Evolutionary conservation across 176 grass and related monocot genomes (phyloP), one percentile per base, ranked within the genome.

Genomic region (Alloteropsis semialata): DNA sequence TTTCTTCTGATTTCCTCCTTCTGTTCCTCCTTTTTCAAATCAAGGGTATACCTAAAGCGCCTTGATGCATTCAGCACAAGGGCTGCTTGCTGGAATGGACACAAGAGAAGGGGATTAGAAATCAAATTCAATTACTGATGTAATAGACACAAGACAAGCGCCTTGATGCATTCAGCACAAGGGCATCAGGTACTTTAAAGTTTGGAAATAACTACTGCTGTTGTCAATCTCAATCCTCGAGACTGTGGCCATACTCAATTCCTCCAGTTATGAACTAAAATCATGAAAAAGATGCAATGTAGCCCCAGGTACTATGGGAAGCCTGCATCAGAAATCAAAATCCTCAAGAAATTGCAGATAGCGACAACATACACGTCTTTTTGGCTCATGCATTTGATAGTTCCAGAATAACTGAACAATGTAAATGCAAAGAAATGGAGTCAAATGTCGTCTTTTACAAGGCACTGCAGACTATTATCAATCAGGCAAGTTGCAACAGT

Each of bases 61-160:
- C 96, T 92, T 43, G 96, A 93, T 27, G 96, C 92, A 87, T 98
- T 98, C 76, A 98, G 71, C 34, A 93, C 96, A 66, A 95, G 87
- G 32, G 89, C 92, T 74, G 91, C 87, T 93, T 88, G 87, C 96
- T 98, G 83, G 69, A 84, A 49, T 42, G 41, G 14, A 84, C 33
- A 78, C 21, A 28, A 69, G 74, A 41, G 59, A 32, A 63, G 16
- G 14, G 14, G 1, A 55, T 85, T 81, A 70, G 6, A 73, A 75
- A 62, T 57, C 3, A 62, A 48, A 48, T 48, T 17, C 45, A 48
- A 9, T n/a, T n/a, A n/a, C n/a, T n/a, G n/a, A n/a, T n/a, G n/a
- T n/a, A n/a, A n/a, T n/a, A n/a, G n/a, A n/a, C n/a, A n/a, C n/a
- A n/a, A n/a, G n/a, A n/a, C n/a, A n/a, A n/a, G n/a, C n/a, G n/a